phyloP scores from a whole-genome alignment of 106 monocot genomes.

The Vanilla planifolia region DNA sequence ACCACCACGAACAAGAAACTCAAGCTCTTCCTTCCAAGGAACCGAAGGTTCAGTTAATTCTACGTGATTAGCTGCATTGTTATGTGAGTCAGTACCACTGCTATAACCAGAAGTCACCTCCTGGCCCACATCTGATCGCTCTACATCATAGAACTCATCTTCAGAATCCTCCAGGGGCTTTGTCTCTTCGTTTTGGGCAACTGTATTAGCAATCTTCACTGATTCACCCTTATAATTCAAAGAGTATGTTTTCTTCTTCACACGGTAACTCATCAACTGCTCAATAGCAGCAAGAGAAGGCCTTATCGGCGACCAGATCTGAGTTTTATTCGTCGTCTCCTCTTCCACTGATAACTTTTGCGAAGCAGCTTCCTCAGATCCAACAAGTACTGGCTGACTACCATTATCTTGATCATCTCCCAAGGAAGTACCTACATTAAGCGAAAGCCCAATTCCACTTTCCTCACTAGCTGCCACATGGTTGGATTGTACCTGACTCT shows the following conservation, averaged over 20 bases:
- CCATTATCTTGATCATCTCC: neutral
- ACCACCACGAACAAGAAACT: conserved; percentile 77
- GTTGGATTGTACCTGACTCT: conserved; percentile 37
- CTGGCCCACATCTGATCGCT: conserved; percentile 65
- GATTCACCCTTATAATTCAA: conserved; percentile 11
- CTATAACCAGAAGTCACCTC: conserved; percentile 45
- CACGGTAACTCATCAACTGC: conserved; percentile 67
- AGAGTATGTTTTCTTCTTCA: conserved; percentile 44
- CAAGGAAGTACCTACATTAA: neutral
- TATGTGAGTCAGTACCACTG: conserved; percentile 26
- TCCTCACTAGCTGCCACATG: conserved; percentile 5
- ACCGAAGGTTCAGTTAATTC: conserved; percentile 15
- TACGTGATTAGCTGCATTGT: conserved; percentile 11
- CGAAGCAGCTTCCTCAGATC: conserved; percentile 6
- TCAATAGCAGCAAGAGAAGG: conserved; percentile 75
- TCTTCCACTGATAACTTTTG: conserved; percentile 21
- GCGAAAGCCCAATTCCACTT: neutral
- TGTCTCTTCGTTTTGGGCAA: conserved; percentile 36
- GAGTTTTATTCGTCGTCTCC: conserved; percentile 42
- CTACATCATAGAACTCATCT: conserved; percentile 90
- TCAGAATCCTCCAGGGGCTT: conserved; percentile 68
- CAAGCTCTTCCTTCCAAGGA: conserved; percentile 82
- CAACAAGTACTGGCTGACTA: neutral
- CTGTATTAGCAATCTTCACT: neutral
- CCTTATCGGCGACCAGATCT: conserved; percentile 81